Evolutionary conservation across 345 rosid species (phyloP), one percentile per base, ranked within the genome.

Genomic region (Hevea brasiliensis): DNA sequence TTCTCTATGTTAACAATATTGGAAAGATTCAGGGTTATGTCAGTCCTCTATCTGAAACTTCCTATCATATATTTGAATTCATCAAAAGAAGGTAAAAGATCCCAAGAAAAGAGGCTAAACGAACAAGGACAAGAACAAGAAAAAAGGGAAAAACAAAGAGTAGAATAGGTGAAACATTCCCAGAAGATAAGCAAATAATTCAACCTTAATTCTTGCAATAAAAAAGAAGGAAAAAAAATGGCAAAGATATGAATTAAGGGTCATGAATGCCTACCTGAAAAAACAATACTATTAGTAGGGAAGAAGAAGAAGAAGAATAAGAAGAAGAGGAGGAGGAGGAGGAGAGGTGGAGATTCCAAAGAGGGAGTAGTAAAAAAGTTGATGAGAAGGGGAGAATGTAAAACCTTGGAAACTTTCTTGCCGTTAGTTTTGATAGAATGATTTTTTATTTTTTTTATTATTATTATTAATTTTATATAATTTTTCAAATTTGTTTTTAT

Each of bases 261-360:
- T 51, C 50, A 55, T 54, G 37, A 60, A 7, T 14, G 55, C 20
- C 18, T 35, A 67, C 78, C 73, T 40, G 73, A 17, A 67, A 50
- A 40, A 21, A 59, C 13, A 74, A 67, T 5, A 61, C 12, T 8
- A 35, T 1, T 47, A 47, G 0, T 12, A 50, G 20, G 10, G 44
- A 44, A 26, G 29, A 48, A 48, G 40, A 20, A 40, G 35, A 42
- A 48, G 44, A 55, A 40, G 58, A 8, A 14, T 29, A 20, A 20
- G 45, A 59, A 8, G 55, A 73, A 51, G 23, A 48, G 10, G 59
- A 57, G 1, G 32, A 48, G 68, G 63, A 26, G 64, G 50, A 13
- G 59, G 44, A 4, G 32, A 48, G 68, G 63, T 40, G 64, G 50
- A 13, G 68, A 61, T 68, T 68, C 78, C 78, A 27, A 75, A 68